Percentiles rank a stretch among this genome's conserved stretches.
Conservation (phyloP, 148 eudicot species). For the Suaeda aralocaspica region DNA sequence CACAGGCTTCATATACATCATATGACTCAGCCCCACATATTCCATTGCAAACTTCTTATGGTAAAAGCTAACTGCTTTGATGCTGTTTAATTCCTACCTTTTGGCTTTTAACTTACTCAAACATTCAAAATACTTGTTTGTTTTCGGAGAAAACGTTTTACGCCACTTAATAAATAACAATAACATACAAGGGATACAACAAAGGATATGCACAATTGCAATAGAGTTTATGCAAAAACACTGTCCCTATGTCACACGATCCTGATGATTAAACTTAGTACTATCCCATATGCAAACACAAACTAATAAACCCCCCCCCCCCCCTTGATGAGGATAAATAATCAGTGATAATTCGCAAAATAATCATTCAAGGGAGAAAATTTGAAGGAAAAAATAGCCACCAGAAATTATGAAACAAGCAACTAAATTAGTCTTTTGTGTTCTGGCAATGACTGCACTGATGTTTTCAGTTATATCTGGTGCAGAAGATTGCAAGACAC, state of each 20-base stretch:
- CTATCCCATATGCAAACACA: conserved; percentile 18
- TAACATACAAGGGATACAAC: too few relatives aligned
- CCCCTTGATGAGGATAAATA: background rate
- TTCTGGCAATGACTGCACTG: background rate
- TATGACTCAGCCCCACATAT: too few relatives aligned
- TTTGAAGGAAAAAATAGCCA: too few relatives aligned
- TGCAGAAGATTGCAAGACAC: background rate
- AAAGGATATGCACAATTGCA: background rate
- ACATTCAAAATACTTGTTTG: too few relatives aligned
- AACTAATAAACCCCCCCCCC: background rate
- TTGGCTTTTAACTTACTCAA: too few relatives aligned
- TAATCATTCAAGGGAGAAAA: background rate
- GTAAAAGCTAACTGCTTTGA: too few relatives aligned
- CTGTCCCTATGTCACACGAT: conserved; percentile 18
- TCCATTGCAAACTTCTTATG: too few relatives aligned
- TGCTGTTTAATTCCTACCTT: too few relatives aligned
- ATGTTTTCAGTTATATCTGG: background rate
- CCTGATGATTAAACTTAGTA: conserved; percentile 11
- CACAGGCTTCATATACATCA: too few relatives aligned
- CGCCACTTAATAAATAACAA: too few relatives aligned
- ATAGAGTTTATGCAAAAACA: background rate
- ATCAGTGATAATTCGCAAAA: background rate
- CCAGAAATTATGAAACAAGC: conserved; percentile 2
- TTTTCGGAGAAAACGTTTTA: too few relatives aligned
- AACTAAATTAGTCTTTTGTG: conserved; percentile 10